Evolutionary conservation across 106 monocot genomes (phyloP).

Genomic region (Cymbidium sinense): DNA sequence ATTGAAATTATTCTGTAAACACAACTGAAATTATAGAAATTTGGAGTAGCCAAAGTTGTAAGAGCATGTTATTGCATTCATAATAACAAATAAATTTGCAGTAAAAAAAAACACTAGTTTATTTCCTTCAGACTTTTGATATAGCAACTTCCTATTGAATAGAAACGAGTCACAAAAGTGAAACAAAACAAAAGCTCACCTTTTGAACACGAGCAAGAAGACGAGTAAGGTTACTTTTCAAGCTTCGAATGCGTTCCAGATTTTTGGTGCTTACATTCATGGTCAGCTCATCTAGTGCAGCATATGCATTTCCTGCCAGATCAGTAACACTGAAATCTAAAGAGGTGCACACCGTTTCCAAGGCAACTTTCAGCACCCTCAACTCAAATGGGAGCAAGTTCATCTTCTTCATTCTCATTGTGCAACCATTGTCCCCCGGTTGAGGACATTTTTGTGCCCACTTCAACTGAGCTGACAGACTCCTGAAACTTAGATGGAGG

Average conservation of each 20-base stretch:
- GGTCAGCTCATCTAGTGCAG: constrained; percentile 75
- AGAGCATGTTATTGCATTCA: background rate
- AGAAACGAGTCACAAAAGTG: background rate
- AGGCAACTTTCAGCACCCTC: constrained; percentile 73
- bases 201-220: constrained; percentile 90
- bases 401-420: constrained; percentile 35
- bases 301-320: constrained; percentile 75
- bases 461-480: constrained; percentile 6
- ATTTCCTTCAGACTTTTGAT: background rate
- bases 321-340: constrained; percentile 68
- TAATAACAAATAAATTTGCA: background rate
- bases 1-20: background rate
- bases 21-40: background rate
- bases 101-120: background rate
- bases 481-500: constrained; percentile 25
- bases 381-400: constrained; percentile 86
- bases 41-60: background rate
- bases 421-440: constrained; percentile 12
- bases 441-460: constrained; percentile 14
- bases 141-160: background rate
- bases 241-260: constrained; percentile 71
- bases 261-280: constrained; percentile 86
- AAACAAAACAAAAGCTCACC: constrained; percentile 27
- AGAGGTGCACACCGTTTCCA: constrained; percentile 71
- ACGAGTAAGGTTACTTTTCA: constrained; percentile 80